Evolutionary conservation across 495 filamentous ascomycete genomes (phyloP).

Genomic region (Neurospora sp.): DNA sequence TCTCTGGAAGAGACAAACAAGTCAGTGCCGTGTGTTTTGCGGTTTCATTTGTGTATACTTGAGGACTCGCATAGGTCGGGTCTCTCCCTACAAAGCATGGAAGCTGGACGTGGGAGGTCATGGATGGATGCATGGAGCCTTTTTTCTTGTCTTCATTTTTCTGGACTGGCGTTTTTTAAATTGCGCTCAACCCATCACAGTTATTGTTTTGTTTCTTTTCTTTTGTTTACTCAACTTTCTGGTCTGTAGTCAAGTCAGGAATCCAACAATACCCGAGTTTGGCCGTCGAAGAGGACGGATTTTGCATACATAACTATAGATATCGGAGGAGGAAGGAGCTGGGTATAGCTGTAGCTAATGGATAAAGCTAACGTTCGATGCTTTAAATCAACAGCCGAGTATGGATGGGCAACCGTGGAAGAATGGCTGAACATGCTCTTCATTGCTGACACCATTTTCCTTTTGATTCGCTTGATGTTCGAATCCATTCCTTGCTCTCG

Average conservation of each 20-base stretch:
- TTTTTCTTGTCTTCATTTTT: not conserved
- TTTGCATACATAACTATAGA: not conserved
- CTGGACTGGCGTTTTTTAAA: not conserved
- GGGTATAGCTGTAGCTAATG: not conserved
- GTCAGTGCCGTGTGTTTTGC: not conserved
- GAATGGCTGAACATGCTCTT: not conserved
- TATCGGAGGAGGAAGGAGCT: not conserved
- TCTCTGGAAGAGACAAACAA: not conserved
- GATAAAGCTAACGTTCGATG: not conserved
- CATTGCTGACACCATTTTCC: not conserved
- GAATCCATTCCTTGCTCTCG: not conserved
- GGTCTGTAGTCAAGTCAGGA: not conserved
- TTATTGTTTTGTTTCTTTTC: not conserved
- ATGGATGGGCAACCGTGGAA: too few species aligned
- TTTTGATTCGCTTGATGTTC: not conserved
- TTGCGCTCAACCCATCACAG: not conserved
- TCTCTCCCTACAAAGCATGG: not conserved
- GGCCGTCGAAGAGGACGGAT: not conserved
- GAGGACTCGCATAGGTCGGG: not conserved
- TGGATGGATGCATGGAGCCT: not conserved
- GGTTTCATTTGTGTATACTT: not conserved
- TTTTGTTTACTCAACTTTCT: not conserved
- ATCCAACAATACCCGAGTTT: not conserved
- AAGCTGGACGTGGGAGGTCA: not conserved
- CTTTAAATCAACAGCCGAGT: not conserved